phyloP scores from a whole-genome alignment of 768 basidiomycete species.

The Cystoderma amianthinum region DNA sequence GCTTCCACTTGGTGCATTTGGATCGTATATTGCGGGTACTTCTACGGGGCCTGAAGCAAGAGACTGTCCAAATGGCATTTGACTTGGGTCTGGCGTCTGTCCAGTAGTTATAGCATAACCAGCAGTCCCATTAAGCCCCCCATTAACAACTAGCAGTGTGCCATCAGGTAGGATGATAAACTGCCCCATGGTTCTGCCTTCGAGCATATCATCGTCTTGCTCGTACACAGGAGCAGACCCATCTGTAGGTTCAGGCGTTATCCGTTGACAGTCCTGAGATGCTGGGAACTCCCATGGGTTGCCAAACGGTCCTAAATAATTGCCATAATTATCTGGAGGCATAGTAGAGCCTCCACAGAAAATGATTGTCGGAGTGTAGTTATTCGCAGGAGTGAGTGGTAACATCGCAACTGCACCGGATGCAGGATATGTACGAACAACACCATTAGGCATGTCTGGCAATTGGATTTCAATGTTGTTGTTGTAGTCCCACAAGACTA shows the following conservation, averaged over 20 bases:
- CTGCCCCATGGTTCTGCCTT: slow-evolving; percentile 85
- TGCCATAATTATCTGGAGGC: slow-evolving; percentile 64
- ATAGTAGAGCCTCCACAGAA: slow-evolving; percentile 91
- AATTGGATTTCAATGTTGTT: slow-evolving; percentile 54
- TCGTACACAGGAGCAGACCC: slow-evolving; percentile 53
- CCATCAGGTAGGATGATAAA: slow-evolving; percentile 81
- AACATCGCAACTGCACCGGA: slow-evolving; percentile 88
- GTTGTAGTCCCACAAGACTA: slow-evolving; percentile 45
- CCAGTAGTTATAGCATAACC: slow-evolving; percentile 67
- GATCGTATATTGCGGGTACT: slow-evolving; percentile 81
- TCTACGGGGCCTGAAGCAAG: slow-evolving; percentile 76
- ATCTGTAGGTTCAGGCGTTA: slow-evolving; percentile 79
- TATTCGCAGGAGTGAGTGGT: slow-evolving; percentile 84
- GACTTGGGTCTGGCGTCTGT: slow-evolving; percentile 28
- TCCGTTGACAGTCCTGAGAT: slow-evolving; percentile 68
- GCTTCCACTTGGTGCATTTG: slow-evolving; percentile 58
- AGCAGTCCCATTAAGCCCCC: slow-evolving; percentile 80
- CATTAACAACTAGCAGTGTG: slow-evolving; percentile 76
- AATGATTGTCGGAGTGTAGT: slow-evolving; percentile 77
- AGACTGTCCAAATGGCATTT: slow-evolving; percentile 68
- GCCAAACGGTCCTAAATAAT: slow-evolving; percentile 66
- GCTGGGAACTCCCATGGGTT: slow-evolving; percentile 71
- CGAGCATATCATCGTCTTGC: slow-evolving; percentile 70
- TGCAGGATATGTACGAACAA: slow-evolving; percentile 84
- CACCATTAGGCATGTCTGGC: slow-evolving; percentile 65